Base-by-base conservation (phyloP, 805 yeast genomes). In the Kodamaea fukazawae region DNA sequence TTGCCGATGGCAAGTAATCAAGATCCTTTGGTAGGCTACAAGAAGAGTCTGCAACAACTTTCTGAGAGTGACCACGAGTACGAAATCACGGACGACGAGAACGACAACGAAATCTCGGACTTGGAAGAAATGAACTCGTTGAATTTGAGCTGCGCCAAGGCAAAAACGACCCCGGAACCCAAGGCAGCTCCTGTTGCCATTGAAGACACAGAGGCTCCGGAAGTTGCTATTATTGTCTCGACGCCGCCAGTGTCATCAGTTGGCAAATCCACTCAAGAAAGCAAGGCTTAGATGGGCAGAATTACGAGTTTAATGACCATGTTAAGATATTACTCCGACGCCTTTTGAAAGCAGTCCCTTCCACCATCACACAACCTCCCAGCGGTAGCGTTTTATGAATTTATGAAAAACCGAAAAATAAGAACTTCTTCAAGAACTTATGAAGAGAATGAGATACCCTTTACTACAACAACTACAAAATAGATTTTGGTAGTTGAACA, bases 21-120 rank as follows among this genome's bases (percentile, higher is more conserved):
- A 40, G 59, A 60, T 16, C 73, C 71, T 47, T 48, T 65, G 40
- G 57, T 62, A 8, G 70, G 71, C 54, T 49, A 57, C 60, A 44
- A 37, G 14, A 57, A 63, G 65, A 60, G 37, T n/a, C 28, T 69
- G 38, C 70, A 78, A 0, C 48, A 73, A 30, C 69, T 78, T 14
- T 32, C 42, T 6, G 73, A 73, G 20, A 67, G 70, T n/a, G 73
- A 67, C 40, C 62, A 67, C 23, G 70, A 66, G 35, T 66, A 62
- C 37, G 64, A 54, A 29, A 46, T 57, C 11, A 52, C 60, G 14
- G 66, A 62, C 42, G 58, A 51, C 31, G 61, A 48, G 17, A 44
- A 43, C 20, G 44, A 44, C 15, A 40, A 34, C 12, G 39, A 40
- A 25, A 41, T 36, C 11, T 46, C 50, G 9, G 50, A 46, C 32